phyloP scores from a whole-genome alignment of 306 rosid species.

The Gynostemma pentaphyllum region DNA sequence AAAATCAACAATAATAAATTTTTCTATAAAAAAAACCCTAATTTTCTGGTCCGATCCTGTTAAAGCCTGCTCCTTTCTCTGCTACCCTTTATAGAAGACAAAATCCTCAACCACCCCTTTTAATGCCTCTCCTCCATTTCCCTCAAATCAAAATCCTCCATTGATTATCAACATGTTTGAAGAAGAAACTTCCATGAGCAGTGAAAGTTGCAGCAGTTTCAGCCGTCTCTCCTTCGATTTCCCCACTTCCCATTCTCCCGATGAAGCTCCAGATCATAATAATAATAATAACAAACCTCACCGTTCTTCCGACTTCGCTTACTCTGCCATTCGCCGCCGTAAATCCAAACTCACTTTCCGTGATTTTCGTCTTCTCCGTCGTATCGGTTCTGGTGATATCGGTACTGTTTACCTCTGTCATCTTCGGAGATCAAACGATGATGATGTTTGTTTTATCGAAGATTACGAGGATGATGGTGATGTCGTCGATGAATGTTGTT shows the following conservation, averaged over 20 bases:
- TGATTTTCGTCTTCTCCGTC: constrained; percentile 68
- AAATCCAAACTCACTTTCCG: constrained; percentile 51
- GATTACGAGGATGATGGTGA: too few relatives aligned
- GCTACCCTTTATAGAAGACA: neutral
- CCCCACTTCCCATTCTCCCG: constrained; percentile 18
- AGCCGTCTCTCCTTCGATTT: constrained; percentile 81
- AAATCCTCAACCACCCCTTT: constrained; percentile 4
- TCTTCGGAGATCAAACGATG: constrained; percentile 23
- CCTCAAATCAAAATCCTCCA: neutral
- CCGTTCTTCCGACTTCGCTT: constrained; percentile 84
- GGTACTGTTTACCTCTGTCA: constrained; percentile 85
- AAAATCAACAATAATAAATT: too few relatives aligned
- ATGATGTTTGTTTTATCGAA: too few relatives aligned
- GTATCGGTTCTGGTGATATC: constrained; percentile 87
- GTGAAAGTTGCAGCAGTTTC: constrained; percentile 86
- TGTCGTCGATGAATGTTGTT: constrained; percentile 7
- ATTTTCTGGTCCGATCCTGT: constrained; percentile 7
- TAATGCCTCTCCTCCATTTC: constrained; percentile 15
- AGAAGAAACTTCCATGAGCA: constrained; percentile 74
- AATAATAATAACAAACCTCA: too few relatives aligned
- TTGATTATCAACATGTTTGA: too few relatives aligned
- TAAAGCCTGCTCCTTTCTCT: constrained; percentile 14
- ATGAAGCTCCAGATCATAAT: too few relatives aligned
- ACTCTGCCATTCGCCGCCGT: constrained; percentile 66
- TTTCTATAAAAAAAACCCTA: too few relatives aligned